A percentile compares a stretch with the other conserved stretches of the same genome.
Conservation (phyloP, 768 basidiomycete genomes). For the Leucocoprinus sp. region DNA sequence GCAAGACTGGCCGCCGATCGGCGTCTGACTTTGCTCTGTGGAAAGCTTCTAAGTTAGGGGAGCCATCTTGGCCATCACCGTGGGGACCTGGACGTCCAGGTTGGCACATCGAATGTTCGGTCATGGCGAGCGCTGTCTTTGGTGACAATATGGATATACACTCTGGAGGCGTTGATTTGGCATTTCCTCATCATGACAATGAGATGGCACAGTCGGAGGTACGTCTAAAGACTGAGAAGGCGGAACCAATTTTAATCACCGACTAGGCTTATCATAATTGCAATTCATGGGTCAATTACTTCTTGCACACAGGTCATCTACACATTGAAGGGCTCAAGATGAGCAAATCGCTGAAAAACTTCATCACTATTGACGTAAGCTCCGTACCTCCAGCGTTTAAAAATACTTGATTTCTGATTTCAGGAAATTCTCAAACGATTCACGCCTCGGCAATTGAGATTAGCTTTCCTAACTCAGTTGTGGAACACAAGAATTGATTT, state of each 20-base stretch:
- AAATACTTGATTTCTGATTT: constrained; percentile 9
- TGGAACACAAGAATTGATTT: constrained; percentile 96
- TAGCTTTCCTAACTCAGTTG: constrained; percentile 83
- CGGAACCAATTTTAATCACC: constrained; percentile 8
- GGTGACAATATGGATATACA: constrained; percentile 95
- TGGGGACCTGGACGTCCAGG: constrained; percentile 97
- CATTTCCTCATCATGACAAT: constrained; percentile 99
- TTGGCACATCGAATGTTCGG: constrained; percentile 99
- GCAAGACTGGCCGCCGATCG: constrained; percentile 60
- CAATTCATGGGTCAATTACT: constrained; percentile 95
- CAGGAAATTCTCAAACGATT: constrained; percentile 84
- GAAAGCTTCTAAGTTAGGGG: constrained; percentile 95
- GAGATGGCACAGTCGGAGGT: constrained; percentile 98
- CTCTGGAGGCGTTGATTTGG: constrained; percentile 92
- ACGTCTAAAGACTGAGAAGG: constrained; percentile 14
- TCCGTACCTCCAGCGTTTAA: neutral
- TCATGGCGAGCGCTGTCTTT: constrained; percentile 90
- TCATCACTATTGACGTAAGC: constrained; percentile 89
- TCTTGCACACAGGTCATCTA: constrained; percentile 95
- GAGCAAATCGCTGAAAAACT: constrained; percentile 99
- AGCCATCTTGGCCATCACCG: constrained; percentile 92
- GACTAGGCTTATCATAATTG: constrained; percentile 87
- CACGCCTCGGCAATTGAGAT: constrained; percentile 79
- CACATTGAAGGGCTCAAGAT: constrained; percentile 99
- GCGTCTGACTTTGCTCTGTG: constrained; percentile 93